These are phyloP conservation scores for Trametes sp. DNA, from an alignment of 1,284 basidiomycete genomes.

Conservation along the genomic window DNA sequence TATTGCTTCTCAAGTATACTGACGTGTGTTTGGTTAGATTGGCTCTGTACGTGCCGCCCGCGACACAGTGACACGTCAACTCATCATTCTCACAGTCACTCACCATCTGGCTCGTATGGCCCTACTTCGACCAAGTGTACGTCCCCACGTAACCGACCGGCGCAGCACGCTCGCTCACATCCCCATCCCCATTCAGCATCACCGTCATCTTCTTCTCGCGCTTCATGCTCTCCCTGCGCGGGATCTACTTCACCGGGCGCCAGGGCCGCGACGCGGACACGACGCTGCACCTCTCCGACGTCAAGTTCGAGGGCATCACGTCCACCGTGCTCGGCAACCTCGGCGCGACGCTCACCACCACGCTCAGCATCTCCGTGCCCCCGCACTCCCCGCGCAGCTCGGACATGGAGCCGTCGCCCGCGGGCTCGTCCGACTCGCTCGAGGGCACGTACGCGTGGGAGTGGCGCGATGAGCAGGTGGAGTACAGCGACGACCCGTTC, in stretches of 20 bases:
- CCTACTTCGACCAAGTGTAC: conserved; percentile 25
- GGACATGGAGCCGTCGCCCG: neutral
- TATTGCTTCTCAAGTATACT: neutral
- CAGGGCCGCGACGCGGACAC: neutral
- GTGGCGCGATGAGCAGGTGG: neutral
- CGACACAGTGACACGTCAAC: neutral
- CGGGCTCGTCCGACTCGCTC: neutral
- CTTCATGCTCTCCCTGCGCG: conserved; percentile 28
- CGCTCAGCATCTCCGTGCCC: neutral
- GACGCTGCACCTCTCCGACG: conserved; percentile 11
- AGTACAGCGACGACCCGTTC: conserved; percentile 13
- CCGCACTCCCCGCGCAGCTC: neutral
- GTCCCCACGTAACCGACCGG: neutral
- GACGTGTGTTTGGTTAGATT: neutral
- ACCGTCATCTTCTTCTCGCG: conserved; percentile 24
- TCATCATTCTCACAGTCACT: neutral
- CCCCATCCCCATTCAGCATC: conserved; percentile 4
- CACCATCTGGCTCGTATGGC: conserved; percentile 21
- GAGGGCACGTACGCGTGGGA: conserved; percentile 4
- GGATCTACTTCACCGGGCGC: conserved; percentile 14
- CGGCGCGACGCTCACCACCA: conserved; percentile 9
- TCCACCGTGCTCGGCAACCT: conserved; percentile 14
- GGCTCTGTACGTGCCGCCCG: conserved; percentile 2
- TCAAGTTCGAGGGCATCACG: conserved; percentile 6
- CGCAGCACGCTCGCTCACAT: neutral